Conservation (phyloP, 148 eudicot species). For the Cornus controversa region DNA sequence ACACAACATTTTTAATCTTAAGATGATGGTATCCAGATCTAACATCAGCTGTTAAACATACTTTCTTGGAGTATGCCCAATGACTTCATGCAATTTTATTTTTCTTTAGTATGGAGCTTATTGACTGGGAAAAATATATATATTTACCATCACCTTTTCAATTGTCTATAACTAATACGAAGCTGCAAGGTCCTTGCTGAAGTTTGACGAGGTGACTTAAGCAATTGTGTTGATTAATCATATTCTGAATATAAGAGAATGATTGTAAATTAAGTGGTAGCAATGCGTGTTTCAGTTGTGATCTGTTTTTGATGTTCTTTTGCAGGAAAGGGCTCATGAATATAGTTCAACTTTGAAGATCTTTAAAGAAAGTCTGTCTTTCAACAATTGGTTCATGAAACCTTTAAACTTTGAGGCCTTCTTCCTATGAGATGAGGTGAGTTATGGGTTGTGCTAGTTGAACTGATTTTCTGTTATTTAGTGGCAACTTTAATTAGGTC, state of each 20-base stretch:
- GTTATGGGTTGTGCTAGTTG: constrained; percentile 5
- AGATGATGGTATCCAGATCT: no score
- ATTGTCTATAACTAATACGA: no score
- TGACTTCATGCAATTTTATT: no score
- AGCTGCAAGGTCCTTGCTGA: neutral
- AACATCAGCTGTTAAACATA: no score
- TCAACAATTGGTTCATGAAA: constrained; percentile 69
- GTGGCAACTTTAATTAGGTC: neutral
- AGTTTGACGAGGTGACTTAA: neutral
- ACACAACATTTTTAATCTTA: no score
- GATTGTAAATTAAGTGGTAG: neutral
- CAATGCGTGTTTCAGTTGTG: neutral
- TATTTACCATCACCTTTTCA: no score
- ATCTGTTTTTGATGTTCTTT: neutral
- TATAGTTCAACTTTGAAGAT: constrained; percentile 53
- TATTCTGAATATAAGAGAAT: neutral
- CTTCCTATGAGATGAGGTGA: constrained; percentile 24
- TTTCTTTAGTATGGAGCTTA: no score
- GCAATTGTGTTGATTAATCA: neutral
- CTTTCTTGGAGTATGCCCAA: no score
- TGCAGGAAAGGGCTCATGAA: constrained; percentile 62
- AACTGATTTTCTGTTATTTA: neutral
- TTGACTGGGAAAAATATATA: no score
- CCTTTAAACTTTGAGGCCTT: constrained; percentile 67
- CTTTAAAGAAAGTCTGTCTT: constrained; percentile 61